Evolutionary conservation across 768 basidiomycete species (phyloP), one percentile per base, ranked within the genome.

Genomic region (Lyophyllum atratum): DNA sequence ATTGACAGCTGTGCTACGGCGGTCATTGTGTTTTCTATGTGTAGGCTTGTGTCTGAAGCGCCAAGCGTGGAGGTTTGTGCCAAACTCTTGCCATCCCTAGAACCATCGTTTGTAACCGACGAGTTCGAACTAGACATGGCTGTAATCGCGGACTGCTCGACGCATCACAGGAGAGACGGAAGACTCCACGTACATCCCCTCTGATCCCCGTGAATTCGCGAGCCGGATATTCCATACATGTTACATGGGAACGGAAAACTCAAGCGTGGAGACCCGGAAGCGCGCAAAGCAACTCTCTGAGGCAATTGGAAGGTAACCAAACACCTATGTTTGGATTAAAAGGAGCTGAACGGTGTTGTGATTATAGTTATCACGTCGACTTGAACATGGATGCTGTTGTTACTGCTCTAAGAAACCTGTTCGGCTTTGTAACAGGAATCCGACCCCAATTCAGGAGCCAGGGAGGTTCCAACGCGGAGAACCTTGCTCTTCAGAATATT

Each of bases 241-340:
- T 72, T 99, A 96, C 73, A 98, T 99, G 97, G 96, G 96, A 5
- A 99, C 97, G 0, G 92, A 95, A 71, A 95, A 98, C 70, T 98
- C 96, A 7, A 93, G 89, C 58, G 71, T 71, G 0, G 97, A 97
- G 64, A 98, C 97, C 7, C 78, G 93, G 11, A 74, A 80, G 59
- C 80, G 97, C 31, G 97, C 97, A 1, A 95, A 92, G 69, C 85
- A 90, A 43, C 82, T 99, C 3, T 85, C 92, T 6, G 81, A 86
- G 37, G 90, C 93, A 0, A 95, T 99, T 52, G 96, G 96, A 66
- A 90, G 92, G 95, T 93, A 60, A 51, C 76, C 56, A 3, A 9
- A 15, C 17, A 14, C 22, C 39, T 49, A 33, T 21, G 29, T 49
- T 51, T 8, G 28, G n/a, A 48, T 44, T 4, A 19, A n/a, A n/a